Evolutionary conservation across 331 rosid species (phyloP), one percentile per base, ranked within the genome.

Genomic region (Stylosanthes scabra): DNA sequence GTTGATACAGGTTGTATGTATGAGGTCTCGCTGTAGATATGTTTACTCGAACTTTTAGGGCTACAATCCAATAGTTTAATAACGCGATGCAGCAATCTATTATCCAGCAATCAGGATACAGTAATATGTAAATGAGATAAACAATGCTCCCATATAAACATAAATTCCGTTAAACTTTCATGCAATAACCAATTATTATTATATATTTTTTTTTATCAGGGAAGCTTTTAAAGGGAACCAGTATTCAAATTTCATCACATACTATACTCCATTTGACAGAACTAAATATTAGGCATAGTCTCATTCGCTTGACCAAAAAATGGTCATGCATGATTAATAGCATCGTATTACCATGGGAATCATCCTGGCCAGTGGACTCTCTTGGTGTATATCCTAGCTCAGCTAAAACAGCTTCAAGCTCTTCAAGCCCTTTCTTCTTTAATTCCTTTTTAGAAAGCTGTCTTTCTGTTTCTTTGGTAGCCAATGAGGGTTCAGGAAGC

Each of bases 391-490:
- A 77, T 73, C 89, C 89, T 41, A 86, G 71, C 76, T 86, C 89
- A 20, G 89, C 89, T 66, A 86, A 82, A 83, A 83, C 85, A 14
- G 87, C 89, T 0, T 82, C 89, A 46, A 86, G 87, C 77, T 82
- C 89, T 70, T 80, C 83, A 74, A 86, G 89, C 47, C 66, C 89
- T 61, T 86, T 86, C 59, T 86, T 86, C 85, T 86, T 86, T 77
- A 80, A 77, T 86, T 86, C 89, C 73, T 86, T 86, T 77, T 86
- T 86, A 8, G 89, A 86, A 56, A 86, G 89, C 72, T 82, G 89
- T 71, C 87, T 80, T 71, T 82, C 89, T n/a, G 80, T 62, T 45
- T 86, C 89, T 63, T 77, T 82, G 41, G 89, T 72, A 66, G 79
- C 79, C 37, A 51, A 42, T 55, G 76, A 57, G 58, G 83, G 63